Conservation (phyloP, 352 stramenopile genomes). For the Saprolegnia parasitica region DNA sequence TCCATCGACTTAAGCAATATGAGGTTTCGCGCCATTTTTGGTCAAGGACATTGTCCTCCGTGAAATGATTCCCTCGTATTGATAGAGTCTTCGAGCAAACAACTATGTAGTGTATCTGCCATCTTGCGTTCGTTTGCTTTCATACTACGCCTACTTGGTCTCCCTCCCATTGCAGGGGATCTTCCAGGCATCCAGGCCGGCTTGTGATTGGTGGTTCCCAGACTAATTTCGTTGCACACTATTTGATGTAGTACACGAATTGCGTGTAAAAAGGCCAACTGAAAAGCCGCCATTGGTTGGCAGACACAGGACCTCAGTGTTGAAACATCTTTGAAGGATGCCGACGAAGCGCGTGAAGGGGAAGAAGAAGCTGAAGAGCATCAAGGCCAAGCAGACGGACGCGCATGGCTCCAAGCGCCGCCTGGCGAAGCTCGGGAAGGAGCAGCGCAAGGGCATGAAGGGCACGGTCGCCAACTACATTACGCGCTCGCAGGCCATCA, state of each 20-base stretch:
- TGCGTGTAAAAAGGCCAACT: not conserved
- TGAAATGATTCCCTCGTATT: no score
- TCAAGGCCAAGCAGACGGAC: constrained; percentile 85
- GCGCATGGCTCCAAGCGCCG: constrained; percentile 76
- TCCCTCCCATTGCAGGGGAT: no score
- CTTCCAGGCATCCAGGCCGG: no score
- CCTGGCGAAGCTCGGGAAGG: constrained; percentile 77
- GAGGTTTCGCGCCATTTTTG: no score
- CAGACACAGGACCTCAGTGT: not conserved
- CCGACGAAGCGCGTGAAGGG: constrained; percentile 83
- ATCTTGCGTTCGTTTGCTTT: no score
- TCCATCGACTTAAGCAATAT: no score
- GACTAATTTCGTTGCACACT: not conserved
- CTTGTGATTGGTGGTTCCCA: not conserved
- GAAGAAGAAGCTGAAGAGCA: constrained; percentile 89
- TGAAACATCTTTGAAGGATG: constrained; percentile 41
- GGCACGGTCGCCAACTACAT: constrained; percentile 93
- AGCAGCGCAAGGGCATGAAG: constrained; percentile 78
- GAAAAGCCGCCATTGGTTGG: constrained; percentile 2
- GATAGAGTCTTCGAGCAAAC: no score
- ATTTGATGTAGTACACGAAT: not conserved
- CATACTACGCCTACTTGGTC: no score
- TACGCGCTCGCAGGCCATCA: constrained; percentile 91
- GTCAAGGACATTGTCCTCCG: no score
- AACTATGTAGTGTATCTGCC: no score